These are phyloP conservation scores for Pilasporangium apinafurcum DNA, from an alignment of 352 stramenopile genomes.

Conservation along the genomic window DNA sequence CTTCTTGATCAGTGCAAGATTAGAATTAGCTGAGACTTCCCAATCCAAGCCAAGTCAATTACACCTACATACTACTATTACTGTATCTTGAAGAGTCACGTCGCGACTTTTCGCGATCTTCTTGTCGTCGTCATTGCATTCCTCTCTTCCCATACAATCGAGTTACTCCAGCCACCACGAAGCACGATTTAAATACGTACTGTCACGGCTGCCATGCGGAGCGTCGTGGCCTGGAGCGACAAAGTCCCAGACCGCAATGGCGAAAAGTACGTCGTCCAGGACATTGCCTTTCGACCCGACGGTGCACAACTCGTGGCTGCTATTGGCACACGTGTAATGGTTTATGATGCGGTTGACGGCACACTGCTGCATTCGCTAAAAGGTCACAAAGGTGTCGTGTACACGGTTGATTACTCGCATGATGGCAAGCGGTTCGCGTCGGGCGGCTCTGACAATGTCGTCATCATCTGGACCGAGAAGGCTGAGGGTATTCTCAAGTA, in stretches of 20 bases:
- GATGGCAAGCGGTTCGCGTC: constrained; percentile 92
- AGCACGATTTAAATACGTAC: no score
- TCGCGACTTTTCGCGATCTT: constrained; percentile 46
- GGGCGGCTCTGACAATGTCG: constrained; percentile 90
- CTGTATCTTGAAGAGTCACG: constrained; percentile 7
- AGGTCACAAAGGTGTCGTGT: constrained; percentile 88
- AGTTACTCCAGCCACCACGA: no score
- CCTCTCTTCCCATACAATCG: no score
- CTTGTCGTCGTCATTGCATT: not conserved
- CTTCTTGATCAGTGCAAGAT: not conserved
- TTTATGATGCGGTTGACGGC: constrained; percentile 89
- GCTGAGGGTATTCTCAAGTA: constrained; percentile 95
- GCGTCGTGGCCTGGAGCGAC: constrained; percentile 77
- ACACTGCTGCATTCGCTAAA: constrained; percentile 91
- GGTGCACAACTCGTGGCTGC: constrained; percentile 87
- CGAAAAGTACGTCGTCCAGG: constrained; percentile 81
- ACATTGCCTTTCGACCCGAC: constrained; percentile 89
- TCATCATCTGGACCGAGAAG: constrained; percentile 96
- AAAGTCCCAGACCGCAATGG: constrained; percentile 85
- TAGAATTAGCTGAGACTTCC: no score
- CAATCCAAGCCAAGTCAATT: no score
- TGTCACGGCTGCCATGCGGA: constrained; percentile 46
- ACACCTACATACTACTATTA: no score
- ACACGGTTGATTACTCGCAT: constrained; percentile 87
- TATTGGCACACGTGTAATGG: constrained; percentile 88